Evolutionary conservation across 495 filamentous ascomycete species (phyloP).

Genomic region (Lophiotrema nucula): DNA sequence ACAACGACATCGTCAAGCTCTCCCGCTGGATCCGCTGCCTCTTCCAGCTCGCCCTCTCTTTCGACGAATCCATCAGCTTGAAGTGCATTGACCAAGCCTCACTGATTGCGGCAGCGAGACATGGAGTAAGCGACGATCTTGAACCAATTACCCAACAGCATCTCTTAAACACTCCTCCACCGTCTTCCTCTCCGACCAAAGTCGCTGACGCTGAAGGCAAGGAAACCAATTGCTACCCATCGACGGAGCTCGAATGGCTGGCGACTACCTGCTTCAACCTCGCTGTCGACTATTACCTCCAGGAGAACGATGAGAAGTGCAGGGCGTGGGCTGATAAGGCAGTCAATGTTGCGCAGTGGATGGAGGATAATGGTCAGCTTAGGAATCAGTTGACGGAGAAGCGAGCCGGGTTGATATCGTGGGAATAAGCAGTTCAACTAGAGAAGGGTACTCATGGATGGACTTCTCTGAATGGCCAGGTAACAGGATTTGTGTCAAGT

Average conservation of each 20-base stretch:
- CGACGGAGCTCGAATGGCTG: conserved; percentile 75
- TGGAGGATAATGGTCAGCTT: conserved; percentile 52
- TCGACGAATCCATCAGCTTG: conserved; percentile 37
- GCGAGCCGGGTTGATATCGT: too few species aligned
- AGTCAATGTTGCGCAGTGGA: conserved; percentile 59
- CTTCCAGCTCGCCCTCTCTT: conserved; percentile 60
- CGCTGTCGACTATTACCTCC: conserved; percentile 68
- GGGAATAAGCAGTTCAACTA: too few species aligned
- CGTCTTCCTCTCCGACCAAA: not conserved
- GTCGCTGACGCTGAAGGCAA: conserved; percentile 8
- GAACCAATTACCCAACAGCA: conserved; percentile 1
- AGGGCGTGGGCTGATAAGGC: conserved; percentile 66
- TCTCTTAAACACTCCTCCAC: conserved; percentile 1
- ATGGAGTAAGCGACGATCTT: conserved; percentile 24
- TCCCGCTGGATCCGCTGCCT: conserved; percentile 72
- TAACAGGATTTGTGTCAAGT: too few species aligned
- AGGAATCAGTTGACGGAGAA: conserved; percentile 55
- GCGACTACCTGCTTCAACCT: conserved; percentile 72
- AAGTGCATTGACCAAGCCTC: conserved; percentile 42
- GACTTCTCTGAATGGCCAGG: too few species aligned
- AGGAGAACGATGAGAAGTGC: conserved; percentile 54
- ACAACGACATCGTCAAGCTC: conserved; percentile 54
- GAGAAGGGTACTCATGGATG: too few species aligned
- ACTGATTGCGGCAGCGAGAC: conserved; percentile 31
- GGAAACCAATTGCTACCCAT: conserved; percentile 55